These are phyloP conservation scores for Martiniozyma abietophila DNA, from an alignment of 805 yeast genomes.

Conservation along the genomic window DNA sequence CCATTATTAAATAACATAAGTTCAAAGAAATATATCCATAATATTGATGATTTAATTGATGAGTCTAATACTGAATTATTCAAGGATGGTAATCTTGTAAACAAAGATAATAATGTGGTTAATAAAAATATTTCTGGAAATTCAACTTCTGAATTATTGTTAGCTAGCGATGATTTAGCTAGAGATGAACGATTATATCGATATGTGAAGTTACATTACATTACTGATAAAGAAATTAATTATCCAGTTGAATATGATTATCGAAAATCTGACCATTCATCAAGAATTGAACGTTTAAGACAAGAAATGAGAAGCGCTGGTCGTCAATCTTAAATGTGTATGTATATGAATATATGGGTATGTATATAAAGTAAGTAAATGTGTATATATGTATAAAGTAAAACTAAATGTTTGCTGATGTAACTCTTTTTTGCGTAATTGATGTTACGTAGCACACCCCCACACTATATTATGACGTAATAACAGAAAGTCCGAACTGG, in stretches of 20 bases:
- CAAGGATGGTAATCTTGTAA: neutral
- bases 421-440: too few relatives aligned
- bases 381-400: too few relatives aligned
- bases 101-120: neutral
- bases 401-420: too few relatives aligned
- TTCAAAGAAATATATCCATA: slow-evolving; percentile 4
- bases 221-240: slow-evolving; percentile 30
- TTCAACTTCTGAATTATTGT: neutral
- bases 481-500: too few relatives aligned
- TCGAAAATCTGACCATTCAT: slow-evolving; percentile 2
- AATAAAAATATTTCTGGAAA: neutral
- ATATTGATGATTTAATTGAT: slow-evolving; percentile 6
- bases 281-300: slow-evolving; percentile 1
- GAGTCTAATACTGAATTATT: too few relatives aligned
- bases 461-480: too few relatives aligned
- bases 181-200: slow-evolving; percentile 29
- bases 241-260: slow-evolving; percentile 31
- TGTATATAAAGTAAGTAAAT: too few relatives aligned
- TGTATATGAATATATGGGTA: too few relatives aligned
- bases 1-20: neutral
- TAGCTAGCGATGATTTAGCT: slow-evolving; percentile 21
- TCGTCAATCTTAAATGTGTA: too few relatives aligned
- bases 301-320: too few relatives aligned
- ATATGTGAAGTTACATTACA: slow-evolving; percentile 26
- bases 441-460: too few relatives aligned